Base-by-base conservation (phyloP, 2,329 filamentous ascomycete genomes). In the Pezicula radicicola region DNA sequence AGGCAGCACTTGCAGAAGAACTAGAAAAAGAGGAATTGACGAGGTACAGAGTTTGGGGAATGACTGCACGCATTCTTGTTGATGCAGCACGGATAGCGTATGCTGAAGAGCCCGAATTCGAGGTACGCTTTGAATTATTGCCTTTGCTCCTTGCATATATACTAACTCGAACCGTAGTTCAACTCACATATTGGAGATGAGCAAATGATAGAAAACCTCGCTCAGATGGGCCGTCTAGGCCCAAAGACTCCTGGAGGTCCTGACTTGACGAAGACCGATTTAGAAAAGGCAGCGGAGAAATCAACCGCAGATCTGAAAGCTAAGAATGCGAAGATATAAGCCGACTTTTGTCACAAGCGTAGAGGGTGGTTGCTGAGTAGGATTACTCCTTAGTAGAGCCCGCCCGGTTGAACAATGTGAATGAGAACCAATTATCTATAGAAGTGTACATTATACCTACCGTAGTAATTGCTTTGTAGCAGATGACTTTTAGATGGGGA, bases 61-160 rank as follows among this genome's bases (percentile, higher is more conserved):
- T 97, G 90, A 97, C 93, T 49, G 93, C 91, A 3, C 77, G 91
- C 48, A 93, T 97, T 50, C 69, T 97, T 50, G 89, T 97, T 5
- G 93, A 97, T 71, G 87, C 88, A 4, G 92, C 93, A 33, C 78
- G 89, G 56, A 79, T 96, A 16, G 93, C 92, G 18, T 97, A 94
- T 67, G 87, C 73, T 2, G 80, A 88, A 71, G 83, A 89, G 66
- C 93, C 93, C 4, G 87, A 91, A 66, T 96, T 96, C 68, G 90
- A 95, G 73, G 66, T 65, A 58, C 16, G 63, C 54, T 16, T 6
- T 30, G 15, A 10, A 36, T 16, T 19, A n/a, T 82, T 83, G 63
- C 81, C 84, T 55, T 19, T 50, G n/a, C 33, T 10, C 46, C 13
- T 49, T 48, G 36, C n/a, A 36, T 44, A 33, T 33, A 37, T 41